Evolutionary conservation across 371 early-diverging fungal species (phyloP).

Genomic region (Mortierella sp.): DNA sequence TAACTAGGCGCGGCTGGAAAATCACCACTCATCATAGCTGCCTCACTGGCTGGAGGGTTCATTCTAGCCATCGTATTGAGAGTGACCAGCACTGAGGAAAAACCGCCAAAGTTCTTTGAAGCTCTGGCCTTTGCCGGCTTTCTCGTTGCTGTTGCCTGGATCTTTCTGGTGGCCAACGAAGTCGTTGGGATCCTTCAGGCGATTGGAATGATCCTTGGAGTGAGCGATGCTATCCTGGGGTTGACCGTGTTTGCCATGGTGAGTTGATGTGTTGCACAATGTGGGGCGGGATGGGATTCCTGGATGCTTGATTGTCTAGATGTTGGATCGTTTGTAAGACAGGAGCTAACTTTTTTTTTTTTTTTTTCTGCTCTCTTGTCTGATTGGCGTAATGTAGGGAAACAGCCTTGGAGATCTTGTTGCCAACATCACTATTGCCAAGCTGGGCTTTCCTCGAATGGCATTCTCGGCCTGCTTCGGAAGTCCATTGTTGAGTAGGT

Average conservation of each 20-base stretch:
- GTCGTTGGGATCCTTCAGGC: conserved; percentile 83
- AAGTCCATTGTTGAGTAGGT: conserved; percentile 83
- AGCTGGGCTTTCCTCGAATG: conserved; percentile 86
- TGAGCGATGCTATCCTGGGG: conserved; percentile 83
- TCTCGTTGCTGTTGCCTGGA: conserved; percentile 78
- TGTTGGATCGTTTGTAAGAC: background rate
- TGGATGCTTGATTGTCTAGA: conserved; percentile 10
- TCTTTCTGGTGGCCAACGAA: conserved; percentile 83
- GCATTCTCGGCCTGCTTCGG: conserved; percentile 88
- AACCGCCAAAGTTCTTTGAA: conserved; percentile 27
- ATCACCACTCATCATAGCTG: background rate
- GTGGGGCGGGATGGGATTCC: background rate
- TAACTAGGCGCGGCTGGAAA: conserved; percentile 19
- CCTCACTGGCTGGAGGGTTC: conserved; percentile 14
- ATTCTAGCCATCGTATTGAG: conserved; percentile 8
- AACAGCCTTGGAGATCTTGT: conserved; percentile 87
- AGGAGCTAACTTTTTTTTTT: background rate
- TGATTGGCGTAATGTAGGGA: conserved; percentile 57
- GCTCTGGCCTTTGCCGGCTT: conserved; percentile 76
- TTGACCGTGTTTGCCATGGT: conserved; percentile 84
- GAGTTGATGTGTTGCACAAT: conserved; percentile 20
- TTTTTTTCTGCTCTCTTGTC: background rate
- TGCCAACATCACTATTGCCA: conserved; percentile 83
- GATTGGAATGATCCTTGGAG: conserved; percentile 76
- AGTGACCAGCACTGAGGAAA: conserved; percentile 19